Percentiles rank a stretch among this genome's conserved stretches.
Conservation (phyloP, 129 eudicot species). For the Flaveria brownii region DNA sequence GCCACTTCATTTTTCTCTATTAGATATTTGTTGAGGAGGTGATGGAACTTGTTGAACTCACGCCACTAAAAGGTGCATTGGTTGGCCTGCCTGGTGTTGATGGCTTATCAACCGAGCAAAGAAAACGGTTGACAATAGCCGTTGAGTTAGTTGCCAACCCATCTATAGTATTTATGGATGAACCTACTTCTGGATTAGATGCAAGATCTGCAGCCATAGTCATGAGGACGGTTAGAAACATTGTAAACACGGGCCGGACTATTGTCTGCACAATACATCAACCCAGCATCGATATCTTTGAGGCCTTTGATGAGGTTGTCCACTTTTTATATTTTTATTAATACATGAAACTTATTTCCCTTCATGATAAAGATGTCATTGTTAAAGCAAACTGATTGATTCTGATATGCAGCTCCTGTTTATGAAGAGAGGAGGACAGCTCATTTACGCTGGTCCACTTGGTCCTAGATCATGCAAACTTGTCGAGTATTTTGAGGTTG, state of each 20-base stretch:
- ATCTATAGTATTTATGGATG: slow-evolving; percentile 96
- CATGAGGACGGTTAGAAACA: slow-evolving; percentile 98
- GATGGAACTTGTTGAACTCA: slow-evolving; percentile 97
- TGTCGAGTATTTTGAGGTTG: slow-evolving; percentile 85
- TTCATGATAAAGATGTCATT: neutral
- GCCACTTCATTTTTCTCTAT: slow-evolving; percentile 7
- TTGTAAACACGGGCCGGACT: slow-evolving; percentile 91
- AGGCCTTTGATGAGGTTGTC: slow-evolving; percentile 93
- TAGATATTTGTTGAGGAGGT: slow-evolving; percentile 98
- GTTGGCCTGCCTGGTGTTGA: slow-evolving; percentile 98
- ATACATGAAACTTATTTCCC: slow-evolving; percentile 1
- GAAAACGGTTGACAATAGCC: slow-evolving; percentile 91
- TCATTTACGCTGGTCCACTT: slow-evolving; percentile 94
- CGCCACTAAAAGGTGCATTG: slow-evolving; percentile 74
- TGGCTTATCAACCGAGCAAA: slow-evolving; percentile 96
- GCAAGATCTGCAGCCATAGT: slow-evolving; percentile 98
- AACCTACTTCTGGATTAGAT: slow-evolving; percentile 97
- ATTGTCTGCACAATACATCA: slow-evolving; percentile 97
- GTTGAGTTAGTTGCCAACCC: slow-evolving; percentile 98
- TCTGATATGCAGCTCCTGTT: slow-evolving; percentile 67
- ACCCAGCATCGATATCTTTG: slow-evolving; percentile 96
- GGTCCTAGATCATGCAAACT: slow-evolving; percentile 85
- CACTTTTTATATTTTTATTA: neutral
- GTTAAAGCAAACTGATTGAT: neutral
- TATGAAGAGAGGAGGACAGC: slow-evolving; percentile 97